Evolutionary conservation across 345 rosid genomes (phyloP).

Genomic region (Litchi chinensis): DNA sequence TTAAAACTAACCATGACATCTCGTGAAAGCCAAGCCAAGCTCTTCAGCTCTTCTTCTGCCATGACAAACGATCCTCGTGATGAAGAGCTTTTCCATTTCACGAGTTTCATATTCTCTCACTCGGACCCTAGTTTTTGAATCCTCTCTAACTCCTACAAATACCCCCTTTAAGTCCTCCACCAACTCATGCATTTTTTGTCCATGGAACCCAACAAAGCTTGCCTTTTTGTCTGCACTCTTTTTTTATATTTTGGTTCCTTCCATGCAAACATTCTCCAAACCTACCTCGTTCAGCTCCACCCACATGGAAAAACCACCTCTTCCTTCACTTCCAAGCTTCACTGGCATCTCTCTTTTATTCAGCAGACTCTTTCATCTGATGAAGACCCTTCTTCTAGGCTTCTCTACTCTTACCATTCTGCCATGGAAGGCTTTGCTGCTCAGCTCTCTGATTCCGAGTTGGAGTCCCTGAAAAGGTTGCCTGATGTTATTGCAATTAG

Average conservation of each 20-base stretch:
- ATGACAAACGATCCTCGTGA: conserved; percentile 88
- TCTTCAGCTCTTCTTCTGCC: conserved; percentile 35
- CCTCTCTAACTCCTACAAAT: conserved; percentile 60
- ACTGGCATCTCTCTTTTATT: conserved; percentile 76
- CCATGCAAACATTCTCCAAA: conserved; percentile 43
- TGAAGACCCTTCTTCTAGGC: conserved; percentile 62
- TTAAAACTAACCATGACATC: conserved; percentile 56
- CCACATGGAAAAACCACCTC: conserved; percentile 48
- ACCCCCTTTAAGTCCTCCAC: conserved; percentile 42
- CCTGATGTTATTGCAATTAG: conserved; percentile 73
- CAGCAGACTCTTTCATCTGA: conserved; percentile 41
- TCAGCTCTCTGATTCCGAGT: conserved; percentile 62
- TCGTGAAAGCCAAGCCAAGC: conserved; percentile 49
- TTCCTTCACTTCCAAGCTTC: conserved; percentile 49
- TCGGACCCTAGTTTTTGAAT: conserved; percentile 37
- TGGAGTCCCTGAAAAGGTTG: conserved; percentile 39
- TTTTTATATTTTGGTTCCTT: conserved; percentile 34
- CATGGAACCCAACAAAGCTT: conserved; percentile 38
- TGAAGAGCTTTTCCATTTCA: conserved; percentile 86
- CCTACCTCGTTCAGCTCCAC: conserved; percentile 88
- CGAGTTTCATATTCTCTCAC: conserved; percentile 72
- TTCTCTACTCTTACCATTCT: conserved; percentile 84
- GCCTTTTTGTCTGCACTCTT: conserved; percentile 29
- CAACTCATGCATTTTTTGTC: conserved; percentile 44
- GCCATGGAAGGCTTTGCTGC: conserved; percentile 90